Evolutionary conservation across 768 basidiomycete genomes (phyloP).

Genomic region (Auricularia heimuer): DNA sequence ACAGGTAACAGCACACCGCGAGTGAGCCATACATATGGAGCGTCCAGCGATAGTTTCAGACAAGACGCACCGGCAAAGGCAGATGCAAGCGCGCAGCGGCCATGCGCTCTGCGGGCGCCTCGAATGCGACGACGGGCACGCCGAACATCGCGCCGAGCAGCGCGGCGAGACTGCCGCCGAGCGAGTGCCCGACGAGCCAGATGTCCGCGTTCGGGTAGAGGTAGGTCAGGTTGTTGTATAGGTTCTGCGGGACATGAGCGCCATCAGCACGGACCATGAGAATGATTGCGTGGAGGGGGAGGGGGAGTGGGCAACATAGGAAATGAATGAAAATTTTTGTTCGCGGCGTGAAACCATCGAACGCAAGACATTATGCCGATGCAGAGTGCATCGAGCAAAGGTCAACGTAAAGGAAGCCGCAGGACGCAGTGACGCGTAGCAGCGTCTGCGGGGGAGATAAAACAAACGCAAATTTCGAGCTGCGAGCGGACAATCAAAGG

Average conservation of each 20-base stretch:
- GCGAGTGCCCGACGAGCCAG: constrained; percentile 62
- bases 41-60: no score
- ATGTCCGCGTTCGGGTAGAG: constrained; percentile 87
- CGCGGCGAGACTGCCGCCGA: constrained; percentile 56
- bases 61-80: constrained; percentile 38
- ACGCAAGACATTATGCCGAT: no score
- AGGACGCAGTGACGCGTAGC: no score
- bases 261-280: neutral
- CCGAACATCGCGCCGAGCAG: constrained; percentile 59
- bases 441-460: no score
- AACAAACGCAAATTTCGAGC: no score
- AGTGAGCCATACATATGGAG: neutral
- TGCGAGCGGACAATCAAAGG: no score
- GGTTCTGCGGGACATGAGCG: constrained; percentile 41
- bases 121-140: constrained; percentile 52
- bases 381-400: no score
- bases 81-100: constrained; percentile 54
- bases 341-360: no score
- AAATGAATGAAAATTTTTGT: no score
- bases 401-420: no score
- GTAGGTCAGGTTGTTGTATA: constrained; percentile 89
- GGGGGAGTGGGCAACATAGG: no score
- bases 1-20: neutral
- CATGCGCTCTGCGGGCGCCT: constrained; percentile 54
- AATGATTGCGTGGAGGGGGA: neutral